Evolutionary conservation across 2,329 filamentous ascomycete species (phyloP).

Genomic region (Kalaharituber pfeilii): DNA sequence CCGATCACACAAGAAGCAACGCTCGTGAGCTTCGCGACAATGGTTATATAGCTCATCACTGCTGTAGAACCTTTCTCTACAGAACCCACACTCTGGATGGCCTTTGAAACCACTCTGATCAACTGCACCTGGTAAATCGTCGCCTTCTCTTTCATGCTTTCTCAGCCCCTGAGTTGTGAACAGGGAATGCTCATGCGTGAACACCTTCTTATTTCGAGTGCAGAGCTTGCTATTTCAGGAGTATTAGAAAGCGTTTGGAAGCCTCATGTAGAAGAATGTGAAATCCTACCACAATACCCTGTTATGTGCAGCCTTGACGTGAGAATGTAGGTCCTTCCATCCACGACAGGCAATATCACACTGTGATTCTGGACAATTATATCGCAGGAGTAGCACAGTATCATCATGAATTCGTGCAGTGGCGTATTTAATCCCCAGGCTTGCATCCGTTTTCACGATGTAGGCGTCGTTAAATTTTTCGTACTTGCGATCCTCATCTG

Average conservation of each 20-base stretch:
- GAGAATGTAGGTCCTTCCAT: constrained; percentile 60
- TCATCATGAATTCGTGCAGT: constrained; percentile 81
- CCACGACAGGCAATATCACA: constrained; percentile 75
- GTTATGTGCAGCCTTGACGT: constrained; percentile 65
- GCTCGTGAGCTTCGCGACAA: constrained; percentile 83
- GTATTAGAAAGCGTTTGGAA: too few species aligned
- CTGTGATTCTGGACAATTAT: constrained; percentile 76
- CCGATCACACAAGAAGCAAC: constrained; percentile 85
- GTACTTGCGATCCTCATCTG: constrained; percentile 62
- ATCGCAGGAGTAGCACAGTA: constrained; percentile 68
- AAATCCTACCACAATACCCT: constrained; percentile 48
- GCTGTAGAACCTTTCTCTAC: constrained; percentile 79
- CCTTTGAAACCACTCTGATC: constrained; percentile 95
- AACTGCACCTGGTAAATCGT: constrained; percentile 72
- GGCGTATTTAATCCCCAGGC: constrained; percentile 81
- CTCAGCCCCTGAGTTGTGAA: constrained; percentile 67
- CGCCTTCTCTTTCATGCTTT: constrained; percentile 76
- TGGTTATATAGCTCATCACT: constrained; percentile 89
- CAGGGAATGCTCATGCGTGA: constrained; percentile 91
- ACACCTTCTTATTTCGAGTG: constrained; percentile 89
- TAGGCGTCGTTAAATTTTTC: constrained; percentile 63
- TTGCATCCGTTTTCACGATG: constrained; percentile 61
- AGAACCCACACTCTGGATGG: constrained; percentile 88
- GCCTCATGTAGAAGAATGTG: not conserved
- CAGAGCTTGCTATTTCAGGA: constrained; percentile 51